phyloP scores from a whole-genome alignment of 2,329 filamentous ascomycete species.

The Xylariaceae sp. region DNA sequence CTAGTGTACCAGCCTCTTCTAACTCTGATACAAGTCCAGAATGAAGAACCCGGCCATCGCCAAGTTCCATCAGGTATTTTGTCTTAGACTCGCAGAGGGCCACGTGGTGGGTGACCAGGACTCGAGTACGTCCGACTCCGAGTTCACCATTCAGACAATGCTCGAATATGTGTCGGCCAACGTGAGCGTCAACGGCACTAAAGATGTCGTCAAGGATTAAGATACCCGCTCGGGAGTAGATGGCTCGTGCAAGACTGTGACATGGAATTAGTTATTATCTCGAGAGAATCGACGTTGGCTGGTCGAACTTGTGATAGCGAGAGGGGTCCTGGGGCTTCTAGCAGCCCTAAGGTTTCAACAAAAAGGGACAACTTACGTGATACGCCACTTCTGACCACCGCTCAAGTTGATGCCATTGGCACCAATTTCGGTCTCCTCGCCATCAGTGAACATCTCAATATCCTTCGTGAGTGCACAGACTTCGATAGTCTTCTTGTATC shows the following conservation, averaged over 20 bases:
- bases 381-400: conserved; percentile 78
- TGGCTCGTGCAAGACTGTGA: conserved; percentile 61
- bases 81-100: conserved; percentile 66
- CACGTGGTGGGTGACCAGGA: conserved; percentile 78
- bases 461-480: conserved; percentile 75
- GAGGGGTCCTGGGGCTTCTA: too few relatives aligned
- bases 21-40: conserved; percentile 64
- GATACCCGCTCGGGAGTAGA: conserved; percentile 75
- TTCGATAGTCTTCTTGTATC: conserved; percentile 66
- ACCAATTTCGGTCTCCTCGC: conserved; percentile 76
- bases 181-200: conserved; percentile 76
- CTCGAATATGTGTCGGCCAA: conserved; percentile 75
- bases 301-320: neutral
- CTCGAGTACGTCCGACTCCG: conserved; percentile 65
- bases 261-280: conserved; percentile 11
- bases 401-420: conserved; percentile 81
- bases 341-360: neutral
- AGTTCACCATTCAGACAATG: conserved; percentile 70
- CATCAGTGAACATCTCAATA: conserved; percentile 69
- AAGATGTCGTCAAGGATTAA: conserved; percentile 81
- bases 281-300: neutral
- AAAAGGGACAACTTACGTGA: conserved; percentile 44
- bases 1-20: conserved; percentile 51
- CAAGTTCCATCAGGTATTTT: conserved; percentile 70
- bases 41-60: conserved; percentile 61